Conservation (phyloP, 1,139 yeast genomes). For the Zygoascus meyerae region DNA sequence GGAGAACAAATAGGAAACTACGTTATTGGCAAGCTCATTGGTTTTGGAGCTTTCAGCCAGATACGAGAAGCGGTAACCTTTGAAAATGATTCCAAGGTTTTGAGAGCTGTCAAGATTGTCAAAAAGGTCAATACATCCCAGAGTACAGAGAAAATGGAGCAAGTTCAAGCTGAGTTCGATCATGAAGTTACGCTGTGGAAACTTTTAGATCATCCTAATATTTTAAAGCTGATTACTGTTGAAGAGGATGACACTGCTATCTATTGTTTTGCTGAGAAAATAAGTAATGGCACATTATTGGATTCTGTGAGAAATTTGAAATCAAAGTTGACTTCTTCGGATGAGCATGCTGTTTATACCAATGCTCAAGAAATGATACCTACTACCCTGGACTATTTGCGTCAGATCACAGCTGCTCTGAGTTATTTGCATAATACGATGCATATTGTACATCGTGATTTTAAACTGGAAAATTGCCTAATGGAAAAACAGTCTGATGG, state of each 20-base stretch:
- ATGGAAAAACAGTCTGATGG: constrained; percentile 40
- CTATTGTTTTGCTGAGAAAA: constrained; percentile 66
- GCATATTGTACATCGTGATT: constrained; percentile 74
- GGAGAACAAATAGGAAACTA: constrained; percentile 46
- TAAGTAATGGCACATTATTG: constrained; percentile 78
- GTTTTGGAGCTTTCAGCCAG: constrained; percentile 89
- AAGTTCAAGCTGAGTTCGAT: constrained; percentile 48
- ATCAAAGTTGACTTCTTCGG: constrained; percentile 32
- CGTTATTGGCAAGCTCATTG: constrained; percentile 63
- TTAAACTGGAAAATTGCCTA: constrained; percentile 80
- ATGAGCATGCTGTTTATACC: constrained; percentile 8
- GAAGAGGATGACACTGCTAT: constrained; percentile 58
- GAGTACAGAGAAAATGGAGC: constrained; percentile 25
- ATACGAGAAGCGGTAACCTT: constrained; percentile 62
- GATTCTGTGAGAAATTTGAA: constrained; percentile 49
- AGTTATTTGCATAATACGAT: constrained; percentile 65
- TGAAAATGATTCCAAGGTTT: constrained; percentile 36
- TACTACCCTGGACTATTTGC: constrained; percentile 32
- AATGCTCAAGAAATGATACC: constrained; percentile 3
- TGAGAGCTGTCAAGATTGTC: constrained; percentile 74
- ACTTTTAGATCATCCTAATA: constrained; percentile 54
- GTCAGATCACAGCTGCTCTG: constrained; percentile 58
- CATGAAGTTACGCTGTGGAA: constrained; percentile 77
- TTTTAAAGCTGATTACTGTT: constrained; percentile 57
- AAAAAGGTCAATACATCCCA: constrained; percentile 30